Percentiles rank a stretch among this genome's conserved stretches.
These are phyloP conservation scores for Lomentospora prolificans DNA, from an alignment of 2,329 filamentous ascomycete species.

Conservation along the genomic window DNA sequence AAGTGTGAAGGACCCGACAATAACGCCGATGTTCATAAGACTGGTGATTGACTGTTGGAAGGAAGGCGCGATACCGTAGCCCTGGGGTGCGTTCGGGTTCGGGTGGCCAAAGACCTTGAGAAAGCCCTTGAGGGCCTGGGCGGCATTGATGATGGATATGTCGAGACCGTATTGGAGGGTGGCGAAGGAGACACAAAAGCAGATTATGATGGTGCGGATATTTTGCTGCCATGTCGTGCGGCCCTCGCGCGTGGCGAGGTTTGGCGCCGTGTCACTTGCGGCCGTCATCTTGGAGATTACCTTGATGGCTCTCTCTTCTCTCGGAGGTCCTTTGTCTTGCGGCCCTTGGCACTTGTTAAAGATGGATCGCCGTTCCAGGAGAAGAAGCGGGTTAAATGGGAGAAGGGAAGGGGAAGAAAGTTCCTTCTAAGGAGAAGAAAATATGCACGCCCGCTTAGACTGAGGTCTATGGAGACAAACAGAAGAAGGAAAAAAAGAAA, in stretches of 20 bases:
- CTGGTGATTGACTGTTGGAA: conserved; percentile 10
- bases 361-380: not conserved
- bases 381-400: not conserved
- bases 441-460: not conserved
- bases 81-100: conserved; percentile 3
- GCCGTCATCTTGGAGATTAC: not conserved
- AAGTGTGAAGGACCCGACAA: conserved; percentile 10
- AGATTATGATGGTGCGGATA: conserved; percentile 4
- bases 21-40: conserved; percentile 10
- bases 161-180: conserved; percentile 8
- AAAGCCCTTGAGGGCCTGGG: conserved; percentile 8
- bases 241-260: conserved; percentile 5
- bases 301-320: not conserved
- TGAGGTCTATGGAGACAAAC: not conserved
- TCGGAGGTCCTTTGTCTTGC: not conserved
- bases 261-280: conserved; percentile 2
- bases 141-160: conserved; percentile 7
- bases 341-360: not conserved
- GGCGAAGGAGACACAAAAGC: conserved; percentile 4
- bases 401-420: not conserved
- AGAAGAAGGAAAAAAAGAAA: not conserved
- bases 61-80: conserved; percentile 7
- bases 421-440: not conserved
- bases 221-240: conserved; percentile 7
- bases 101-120: conserved; percentile 7